Base-by-base conservation (phyloP, 768 basidiomycete genomes). In the Tylopilus rubrobrunneus region DNA sequence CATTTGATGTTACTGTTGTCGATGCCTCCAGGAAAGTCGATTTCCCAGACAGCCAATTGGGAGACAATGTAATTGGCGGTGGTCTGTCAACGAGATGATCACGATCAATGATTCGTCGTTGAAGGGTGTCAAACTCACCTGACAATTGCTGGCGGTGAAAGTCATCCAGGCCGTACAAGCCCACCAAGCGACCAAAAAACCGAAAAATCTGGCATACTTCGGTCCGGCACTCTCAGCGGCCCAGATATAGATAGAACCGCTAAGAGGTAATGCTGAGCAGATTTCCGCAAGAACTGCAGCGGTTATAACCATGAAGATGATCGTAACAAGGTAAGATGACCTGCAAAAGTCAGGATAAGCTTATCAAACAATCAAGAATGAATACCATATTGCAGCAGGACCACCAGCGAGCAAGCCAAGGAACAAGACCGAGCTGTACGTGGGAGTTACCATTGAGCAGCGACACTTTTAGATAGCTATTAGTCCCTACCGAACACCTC, bases 101-200 rank as follows among this genome's bases (percentile, higher is more conserved):
- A 33, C 23, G 15, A 27, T 53, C 31, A 31, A n/a, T 25, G 34
- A 8, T 15, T 10, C 28, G 7, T 15, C 5, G 11, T 33, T 15
- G 23, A 36, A 28, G 25, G 42, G 45, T 45, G 1, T 55, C 17
- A 11, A 15, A 28, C 79, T 34, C 43, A 87, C 92, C 74, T 93
- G 91, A 54, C 89, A 92, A 64, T 92, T 94, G 27, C 87, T 83
- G 9, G 93, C 93, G 39, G 84, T 78, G 61, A 94, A 96, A 0
- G 93, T 95, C 82, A 92, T 92, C 93, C 93, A 96, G n/a, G 92
- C 93, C 1, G 92, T 93, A 53, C 85, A 86, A 14, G 89, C 78
- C 92, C 92, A 96, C 88, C 89, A 96, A 29, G 92, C 92, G 15
- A 94, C 92, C 52, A 92, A 69, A 72, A 94, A 92, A 1, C 91